A percentile compares a stretch with the other conserved stretches of the same genome.
Evolutionary conservation across 2,329 filamentous ascomycete species (phyloP).

Genomic region (Aspergillus sp.): DNA sequence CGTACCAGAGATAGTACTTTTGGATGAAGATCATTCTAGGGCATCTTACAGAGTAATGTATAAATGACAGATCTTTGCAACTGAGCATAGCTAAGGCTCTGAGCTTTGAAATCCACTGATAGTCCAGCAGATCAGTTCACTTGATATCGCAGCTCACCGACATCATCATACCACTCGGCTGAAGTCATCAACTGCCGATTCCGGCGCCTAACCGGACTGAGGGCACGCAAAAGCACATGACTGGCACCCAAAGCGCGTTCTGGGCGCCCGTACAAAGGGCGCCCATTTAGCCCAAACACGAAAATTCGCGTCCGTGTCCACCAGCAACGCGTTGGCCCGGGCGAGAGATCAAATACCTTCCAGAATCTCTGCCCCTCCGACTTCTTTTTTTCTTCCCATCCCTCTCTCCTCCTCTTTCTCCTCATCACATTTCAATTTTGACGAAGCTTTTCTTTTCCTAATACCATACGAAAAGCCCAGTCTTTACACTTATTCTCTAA

Average conservation of each 20-base stretch:
- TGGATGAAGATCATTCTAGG: too few relatives aligned
- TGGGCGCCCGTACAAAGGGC: conserved; percentile 15
- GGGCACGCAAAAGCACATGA: conserved; percentile 12
- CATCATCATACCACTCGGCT: too few relatives aligned
- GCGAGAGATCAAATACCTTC: conserved; percentile 29
- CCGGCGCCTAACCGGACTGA: too few relatives aligned
- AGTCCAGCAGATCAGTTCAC: too few relatives aligned
- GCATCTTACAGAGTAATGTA: too few relatives aligned
- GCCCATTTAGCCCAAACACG: conserved; percentile 26
- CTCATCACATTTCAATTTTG: conserved; percentile 7
- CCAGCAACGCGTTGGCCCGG: conserved; percentile 26
- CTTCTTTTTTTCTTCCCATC: conserved; percentile 19
- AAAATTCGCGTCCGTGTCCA: conserved; percentile 28
- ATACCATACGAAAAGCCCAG: not conserved
- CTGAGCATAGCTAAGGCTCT: too few relatives aligned
- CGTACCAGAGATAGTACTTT: too few relatives aligned
- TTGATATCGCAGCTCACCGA: too few relatives aligned
- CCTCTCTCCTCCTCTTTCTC: conserved; percentile 12
- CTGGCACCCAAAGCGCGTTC: conserved; percentile 10
- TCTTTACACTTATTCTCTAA: not conserved
- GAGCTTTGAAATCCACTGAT: too few relatives aligned
- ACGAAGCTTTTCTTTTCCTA: conserved; percentile 5
- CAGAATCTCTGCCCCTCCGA: conserved; percentile 20
- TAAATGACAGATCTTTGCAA: too few relatives aligned
- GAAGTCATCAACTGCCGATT: too few relatives aligned